Evolutionary conservation across 352 stramenopile species (phyloP), one percentile per base, ranked within the genome.

Genomic region (Globisporangium orthogonon): DNA sequence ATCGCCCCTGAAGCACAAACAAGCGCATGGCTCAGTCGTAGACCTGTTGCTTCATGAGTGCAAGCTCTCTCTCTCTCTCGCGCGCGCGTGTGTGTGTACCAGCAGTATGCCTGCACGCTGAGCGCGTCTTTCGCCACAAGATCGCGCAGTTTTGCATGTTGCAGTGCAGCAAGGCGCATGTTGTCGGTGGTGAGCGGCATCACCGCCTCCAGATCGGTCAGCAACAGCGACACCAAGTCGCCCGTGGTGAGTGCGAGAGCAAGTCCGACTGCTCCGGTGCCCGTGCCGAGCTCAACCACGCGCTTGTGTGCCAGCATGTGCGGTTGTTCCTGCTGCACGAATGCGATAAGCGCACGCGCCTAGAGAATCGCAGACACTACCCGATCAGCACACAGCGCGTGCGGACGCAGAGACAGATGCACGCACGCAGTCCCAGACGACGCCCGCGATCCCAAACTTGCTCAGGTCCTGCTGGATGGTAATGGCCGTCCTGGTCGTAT

Each of bases 401-500:
- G 23, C 23, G 23, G 23, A 23, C 23, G 23, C 23, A 23, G 23
- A 63, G 23, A 54, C 23, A 54, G 33, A 57, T 11, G 13, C 31
- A 68, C 76, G 33, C 54, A 91, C 80, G 58, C 76, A 86, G 60
- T 89, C 84, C 81, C 81, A 91, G 35, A 91, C 72, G 59, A 89
- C 81, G 37, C 81, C 78, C 2, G 76, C 76, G 48, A 89, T 82
- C 15, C 81, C 81, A 23, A 78, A 47, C 6, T 58, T 47, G 15
- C 46, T 56, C 45, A 91, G 58, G 35, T 86, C 62, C 61, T 91
- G 81, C 1, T 65, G 58, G 39, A 91, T 54, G 15, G 50, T 54
- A 46, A 83, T 23, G 14, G 45, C 29, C 23, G 23, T 23, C 23
- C 23, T 23, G 17, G 44, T 17, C 50, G 49, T 33, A 33, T 48